Conservation (phyloP, 345 rosid species). For the Gynandropsis gynandra region DNA sequence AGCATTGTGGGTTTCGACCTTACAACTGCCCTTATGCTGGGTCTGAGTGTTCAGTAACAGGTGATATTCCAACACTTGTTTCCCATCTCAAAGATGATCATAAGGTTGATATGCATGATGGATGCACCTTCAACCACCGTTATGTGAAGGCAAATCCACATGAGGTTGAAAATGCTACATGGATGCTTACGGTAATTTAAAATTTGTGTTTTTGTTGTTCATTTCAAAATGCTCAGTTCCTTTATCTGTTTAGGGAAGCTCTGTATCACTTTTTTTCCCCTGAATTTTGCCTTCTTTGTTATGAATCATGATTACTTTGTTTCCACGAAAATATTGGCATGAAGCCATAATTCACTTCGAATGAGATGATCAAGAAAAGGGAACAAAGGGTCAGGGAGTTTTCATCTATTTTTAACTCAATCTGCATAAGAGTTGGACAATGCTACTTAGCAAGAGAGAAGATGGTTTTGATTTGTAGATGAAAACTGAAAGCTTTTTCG, state of each 20-base stretch:
- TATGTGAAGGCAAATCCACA: slow-evolving; percentile 79
- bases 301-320: no score
- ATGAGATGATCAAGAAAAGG: no score
- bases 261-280: no score
- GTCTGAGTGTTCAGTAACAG: slow-evolving; percentile 71
- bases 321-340: no score
- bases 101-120: slow-evolving; percentile 90
- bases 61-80: slow-evolving; percentile 64
- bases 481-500: no score
- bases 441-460: no score
- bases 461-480: no score
- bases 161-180: slow-evolving; percentile 91
- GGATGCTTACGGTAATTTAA: slow-evolving; percentile 81
- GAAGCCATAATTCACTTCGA: no score
- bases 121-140: slow-evolving; percentile 78
- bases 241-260: not conserved
- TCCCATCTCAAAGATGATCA: slow-evolving; percentile 77
- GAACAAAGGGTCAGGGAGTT: no score
- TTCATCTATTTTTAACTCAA: no score
- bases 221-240: not conserved
- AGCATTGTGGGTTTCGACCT: slow-evolving; percentile 60
- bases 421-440: no score
- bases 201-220: not conserved
- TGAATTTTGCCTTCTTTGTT: no score
- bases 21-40: slow-evolving; percentile 87